A percentile compares a stretch with the other conserved stretches of the same genome.
Conservation (phyloP, 768 basidiomycete genomes). For the Amanita jacksonii region DNA sequence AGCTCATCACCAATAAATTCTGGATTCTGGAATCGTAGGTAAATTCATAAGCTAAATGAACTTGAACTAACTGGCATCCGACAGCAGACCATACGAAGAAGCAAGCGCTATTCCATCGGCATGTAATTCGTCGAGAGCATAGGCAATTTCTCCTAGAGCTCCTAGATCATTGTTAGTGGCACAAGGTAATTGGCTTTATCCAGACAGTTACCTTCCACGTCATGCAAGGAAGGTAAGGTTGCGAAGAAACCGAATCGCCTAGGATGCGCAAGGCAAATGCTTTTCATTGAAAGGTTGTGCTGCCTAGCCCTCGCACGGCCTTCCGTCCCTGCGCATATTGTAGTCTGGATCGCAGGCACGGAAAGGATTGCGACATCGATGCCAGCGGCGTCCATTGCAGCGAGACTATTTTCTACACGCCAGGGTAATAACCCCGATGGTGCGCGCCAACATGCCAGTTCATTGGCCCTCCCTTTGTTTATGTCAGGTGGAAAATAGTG, state of each 20-base stretch:
- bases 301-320: constrained; percentile 33
- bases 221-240: constrained; percentile 49
- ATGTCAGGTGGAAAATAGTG: constrained; percentile 56
- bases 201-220: constrained; percentile 42
- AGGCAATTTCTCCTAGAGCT: constrained; percentile 48
- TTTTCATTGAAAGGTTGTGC: constrained; percentile 38
- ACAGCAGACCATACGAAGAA: constrained; percentile 56
- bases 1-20: constrained; percentile 52
- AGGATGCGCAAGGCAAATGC: constrained; percentile 40
- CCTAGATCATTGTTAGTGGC: constrained; percentile 25
- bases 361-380: constrained; percentile 59
- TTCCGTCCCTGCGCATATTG: constrained; percentile 24
- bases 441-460: constrained; percentile 48
- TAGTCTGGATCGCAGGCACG: constrained; percentile 44
- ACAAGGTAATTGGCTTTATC: background rate
- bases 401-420: constrained; percentile 47
- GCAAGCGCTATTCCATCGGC: constrained; percentile 59
- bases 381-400: constrained; percentile 49
- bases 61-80: constrained; percentile 36
- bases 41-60: background rate
- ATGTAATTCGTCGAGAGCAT: constrained; percentile 48
- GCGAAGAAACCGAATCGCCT: constrained; percentile 64
- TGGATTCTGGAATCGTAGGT: constrained; percentile 7
- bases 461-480: constrained; percentile 35
- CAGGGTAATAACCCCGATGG: constrained; percentile 60